Percentiles rank a stretch among this genome's conserved stretches.
phyloP scores from a whole-genome alignment of 202 grass and related monocot species.

The Zoysia matrella region DNA sequence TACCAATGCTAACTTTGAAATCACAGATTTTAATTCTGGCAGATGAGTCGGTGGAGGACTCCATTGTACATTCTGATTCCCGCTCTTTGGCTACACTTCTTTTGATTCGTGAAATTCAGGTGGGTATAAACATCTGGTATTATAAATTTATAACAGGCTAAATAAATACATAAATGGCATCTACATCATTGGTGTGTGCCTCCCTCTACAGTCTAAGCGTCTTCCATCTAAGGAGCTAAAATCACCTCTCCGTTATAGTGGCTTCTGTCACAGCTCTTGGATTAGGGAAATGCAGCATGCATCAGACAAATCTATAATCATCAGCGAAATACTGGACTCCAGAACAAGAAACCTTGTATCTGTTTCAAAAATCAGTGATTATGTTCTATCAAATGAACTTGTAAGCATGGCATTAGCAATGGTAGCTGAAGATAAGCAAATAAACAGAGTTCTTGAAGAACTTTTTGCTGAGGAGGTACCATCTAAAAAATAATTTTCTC shows the following conservation, averaged over 20 bases:
- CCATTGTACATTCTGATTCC: conserved; percentile 78
- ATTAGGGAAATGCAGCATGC: conserved; percentile 97
- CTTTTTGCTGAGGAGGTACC: conserved; percentile 95
- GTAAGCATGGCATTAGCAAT: conserved; percentile 99
- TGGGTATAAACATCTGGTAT: conserved; percentile 23
- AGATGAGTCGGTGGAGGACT: conserved; percentile 97
- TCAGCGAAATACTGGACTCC: conserved; percentile 95
- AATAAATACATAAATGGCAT: conserved; percentile 11
- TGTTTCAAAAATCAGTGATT: conserved; percentile 96
- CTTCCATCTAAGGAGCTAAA: conserved; percentile 81
- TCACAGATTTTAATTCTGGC: conserved; percentile 98
- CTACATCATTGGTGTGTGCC: conserved; percentile 15
- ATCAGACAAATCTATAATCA: conserved; percentile 95
- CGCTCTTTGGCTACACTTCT: conserved; percentile 78
- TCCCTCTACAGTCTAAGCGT: conserved; percentile 76
- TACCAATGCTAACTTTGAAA: conserved; percentile 65
- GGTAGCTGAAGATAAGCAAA: conserved; percentile 99
- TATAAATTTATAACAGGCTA: neutral
- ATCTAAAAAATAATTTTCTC: neutral
- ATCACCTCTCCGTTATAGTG: conserved; percentile 61
- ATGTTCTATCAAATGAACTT: conserved; percentile 93
- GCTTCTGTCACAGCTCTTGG: conserved; percentile 81
- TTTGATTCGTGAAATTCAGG: conserved; percentile 95
- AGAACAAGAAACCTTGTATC: conserved; percentile 95
- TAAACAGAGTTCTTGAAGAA: conserved; percentile 93